These are phyloP conservation scores for Candida sanyaensis DNA, from an alignment of 1,139 yeast genomes.

Conservation along the genomic window DNA sequence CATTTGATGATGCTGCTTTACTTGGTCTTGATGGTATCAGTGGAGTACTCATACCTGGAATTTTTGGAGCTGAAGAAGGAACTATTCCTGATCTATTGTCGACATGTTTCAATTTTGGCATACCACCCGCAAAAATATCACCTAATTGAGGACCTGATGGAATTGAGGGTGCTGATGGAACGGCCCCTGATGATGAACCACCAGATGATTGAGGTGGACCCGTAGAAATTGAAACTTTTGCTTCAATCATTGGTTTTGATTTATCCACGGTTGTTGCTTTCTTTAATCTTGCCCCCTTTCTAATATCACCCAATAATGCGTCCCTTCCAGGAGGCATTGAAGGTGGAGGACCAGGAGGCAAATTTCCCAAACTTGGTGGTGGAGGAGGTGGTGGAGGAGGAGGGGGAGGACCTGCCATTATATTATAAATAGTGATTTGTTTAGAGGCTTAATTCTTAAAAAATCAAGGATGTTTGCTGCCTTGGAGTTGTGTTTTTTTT, in stretches of 20 bases:
- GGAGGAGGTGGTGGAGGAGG: constrained; percentile 43
- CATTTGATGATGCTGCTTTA: constrained; percentile 23
- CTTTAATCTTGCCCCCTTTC: constrained; percentile 74
- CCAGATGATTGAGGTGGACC: constrained; percentile 13
- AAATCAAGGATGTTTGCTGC: neutral
- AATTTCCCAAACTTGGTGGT: constrained; percentile 19
- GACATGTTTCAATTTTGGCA: constrained; percentile 73
- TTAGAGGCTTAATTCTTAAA: too few species aligned
- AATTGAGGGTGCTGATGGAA: constrained; percentile 16
- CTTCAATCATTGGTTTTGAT: constrained; percentile 44
- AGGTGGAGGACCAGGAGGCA: constrained; percentile 33
- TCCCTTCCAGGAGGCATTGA: constrained; percentile 56
- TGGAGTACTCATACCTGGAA: constrained; percentile 16
- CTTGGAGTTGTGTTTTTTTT: neutral
- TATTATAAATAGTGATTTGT: neutral
- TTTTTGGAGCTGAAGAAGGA: constrained; percentile 19
- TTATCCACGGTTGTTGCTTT: constrained; percentile 61
- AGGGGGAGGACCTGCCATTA: constrained; percentile 18
- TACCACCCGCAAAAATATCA: constrained; percentile 82
- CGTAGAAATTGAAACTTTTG: constrained; percentile 24
- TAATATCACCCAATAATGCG: constrained; percentile 84
- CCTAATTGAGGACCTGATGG: constrained; percentile 60
- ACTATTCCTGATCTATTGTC: constrained; percentile 47
- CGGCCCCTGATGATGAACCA: constrained; percentile 11
- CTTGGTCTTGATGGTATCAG: constrained; percentile 16